phyloP scores from a whole-genome alignment of 2,329 filamentous ascomycete genomes.

The Curvularia sp. region DNA sequence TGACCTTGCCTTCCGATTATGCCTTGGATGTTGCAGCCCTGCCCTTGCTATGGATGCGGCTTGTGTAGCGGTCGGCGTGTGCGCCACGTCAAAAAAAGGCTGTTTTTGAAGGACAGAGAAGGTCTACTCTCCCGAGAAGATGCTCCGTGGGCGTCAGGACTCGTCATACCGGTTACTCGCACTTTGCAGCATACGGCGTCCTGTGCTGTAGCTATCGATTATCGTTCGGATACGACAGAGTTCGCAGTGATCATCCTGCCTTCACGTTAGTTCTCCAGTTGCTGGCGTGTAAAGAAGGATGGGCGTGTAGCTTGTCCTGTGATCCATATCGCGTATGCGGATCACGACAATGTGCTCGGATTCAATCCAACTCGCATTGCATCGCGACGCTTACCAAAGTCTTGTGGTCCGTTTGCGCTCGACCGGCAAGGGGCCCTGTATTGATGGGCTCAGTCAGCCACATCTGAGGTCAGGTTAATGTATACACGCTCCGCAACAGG shows the following conservation, averaged over 20 bases:
- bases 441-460: not conserved
- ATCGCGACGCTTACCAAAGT: not conserved
- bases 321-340: not conserved
- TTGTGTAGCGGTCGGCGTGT: not conserved
- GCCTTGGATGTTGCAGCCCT: not conserved
- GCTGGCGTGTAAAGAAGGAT: not conserved
- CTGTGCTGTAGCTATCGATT: not conserved
- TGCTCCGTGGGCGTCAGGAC: not conserved
- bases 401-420: not conserved
- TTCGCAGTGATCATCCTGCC: not conserved
- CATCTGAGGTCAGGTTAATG: not conserved
- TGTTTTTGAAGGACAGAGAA: not conserved
- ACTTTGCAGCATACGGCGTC: not conserved
- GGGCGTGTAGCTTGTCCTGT: not conserved
- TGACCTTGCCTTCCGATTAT: not conserved
- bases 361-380: not conserved
- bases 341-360: not conserved
- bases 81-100: not conserved
- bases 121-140: too few relatives aligned
- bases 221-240: not conserved
- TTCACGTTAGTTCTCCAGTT: not conserved
- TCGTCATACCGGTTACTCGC: not conserved
- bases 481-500: not conserved
- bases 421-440: not conserved
- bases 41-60: not conserved